Evolutionary conservation across 805 yeast species (phyloP).

Genomic region (Lachancea quebecensis): DNA sequence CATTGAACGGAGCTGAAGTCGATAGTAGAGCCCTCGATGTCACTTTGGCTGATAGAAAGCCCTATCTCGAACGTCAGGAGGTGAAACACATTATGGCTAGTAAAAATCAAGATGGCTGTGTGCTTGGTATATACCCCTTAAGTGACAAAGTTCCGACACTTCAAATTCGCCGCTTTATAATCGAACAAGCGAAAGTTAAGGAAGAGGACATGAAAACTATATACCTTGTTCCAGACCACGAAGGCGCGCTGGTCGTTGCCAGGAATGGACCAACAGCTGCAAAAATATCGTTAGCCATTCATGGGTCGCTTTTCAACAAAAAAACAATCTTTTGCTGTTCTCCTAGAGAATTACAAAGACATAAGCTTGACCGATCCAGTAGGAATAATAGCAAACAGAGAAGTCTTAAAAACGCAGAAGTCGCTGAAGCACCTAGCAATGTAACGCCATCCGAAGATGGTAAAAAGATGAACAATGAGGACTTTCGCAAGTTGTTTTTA

Average conservation of each 20-base stretch:
- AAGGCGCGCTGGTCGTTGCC: conserved; percentile 48
- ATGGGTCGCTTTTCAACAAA: conserved; percentile 36
- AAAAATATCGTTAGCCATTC: conserved; percentile 38
- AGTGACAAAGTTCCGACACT: conserved; percentile 22
- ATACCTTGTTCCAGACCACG: conserved; percentile 39
- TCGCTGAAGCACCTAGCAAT: not conserved
- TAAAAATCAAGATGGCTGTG: conserved; percentile 11
- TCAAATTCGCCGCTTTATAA: conserved; percentile 16
- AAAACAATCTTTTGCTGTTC: conserved; percentile 30
- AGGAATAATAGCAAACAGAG: not conserved
- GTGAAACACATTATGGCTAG: conserved; percentile 26
- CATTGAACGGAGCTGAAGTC: conserved; percentile 36
- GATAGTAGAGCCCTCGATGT: conserved; percentile 46
- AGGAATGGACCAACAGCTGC: conserved; percentile 42
- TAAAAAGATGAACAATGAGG: conserved; percentile 31
- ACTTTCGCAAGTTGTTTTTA: conserved; percentile 34
- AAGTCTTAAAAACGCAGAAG: not conserved
- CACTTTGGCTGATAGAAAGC: conserved; percentile 38
- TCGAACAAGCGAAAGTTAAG: conserved; percentile 8
- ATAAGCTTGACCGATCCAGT: not conserved
- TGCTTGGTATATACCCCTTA: conserved; percentile 25
- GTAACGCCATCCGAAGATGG: not conserved
- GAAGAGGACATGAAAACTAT: conserved; percentile 32
- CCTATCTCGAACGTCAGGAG: conserved; percentile 30
- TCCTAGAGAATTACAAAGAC: conserved; percentile 27